Conservation (phyloP, 2,329 filamentous ascomycete genomes). For the Pseudogymnoascus sp. region DNA sequence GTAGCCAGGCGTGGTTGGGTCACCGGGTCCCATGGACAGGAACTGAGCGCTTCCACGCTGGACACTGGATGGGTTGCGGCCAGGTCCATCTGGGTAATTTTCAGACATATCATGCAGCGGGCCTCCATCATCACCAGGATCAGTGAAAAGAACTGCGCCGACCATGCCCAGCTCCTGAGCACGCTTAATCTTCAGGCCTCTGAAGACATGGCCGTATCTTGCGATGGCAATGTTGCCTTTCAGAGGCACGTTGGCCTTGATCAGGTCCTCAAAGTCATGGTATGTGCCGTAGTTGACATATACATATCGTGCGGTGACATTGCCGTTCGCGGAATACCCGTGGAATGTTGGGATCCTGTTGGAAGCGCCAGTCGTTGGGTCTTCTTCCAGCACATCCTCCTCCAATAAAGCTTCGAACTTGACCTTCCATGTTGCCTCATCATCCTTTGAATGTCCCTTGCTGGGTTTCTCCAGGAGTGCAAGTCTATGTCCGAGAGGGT, state of each 20-base stretch:
- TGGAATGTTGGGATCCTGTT: constrained; percentile 84
- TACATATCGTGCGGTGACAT: constrained; percentile 79
- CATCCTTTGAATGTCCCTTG: constrained; percentile 33
- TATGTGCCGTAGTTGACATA: constrained; percentile 90
- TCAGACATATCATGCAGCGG: constrained; percentile 35
- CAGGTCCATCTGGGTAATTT: constrained; percentile 76
- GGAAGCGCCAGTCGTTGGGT: constrained; percentile 63
- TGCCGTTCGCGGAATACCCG: constrained; percentile 85
- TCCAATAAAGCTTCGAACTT: constrained; percentile 72
- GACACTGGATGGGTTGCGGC: constrained; percentile 78
- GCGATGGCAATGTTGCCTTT: constrained; percentile 79
- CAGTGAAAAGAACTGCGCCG: constrained; percentile 74
- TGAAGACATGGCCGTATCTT: constrained; percentile 79
- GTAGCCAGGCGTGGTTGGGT: constrained; percentile 90
- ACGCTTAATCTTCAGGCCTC: constrained; percentile 85
- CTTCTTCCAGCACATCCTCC: constrained; percentile 77
- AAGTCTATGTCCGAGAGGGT: constrained; percentile 61
- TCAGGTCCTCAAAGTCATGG: constrained; percentile 73
- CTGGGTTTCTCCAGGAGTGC: constrained; percentile 45
- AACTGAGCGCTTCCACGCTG: constrained; percentile 84
- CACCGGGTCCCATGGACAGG: constrained; percentile 57
- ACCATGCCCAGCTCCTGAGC: constrained; percentile 86
- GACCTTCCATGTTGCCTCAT: constrained; percentile 57
- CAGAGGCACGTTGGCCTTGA: constrained; percentile 64
- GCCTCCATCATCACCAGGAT: constrained; percentile 86